These are phyloP conservation scores for Inga leiocalycina DNA, from an alignment of 306 rosid genomes.

Conservation along the genomic window DNA sequence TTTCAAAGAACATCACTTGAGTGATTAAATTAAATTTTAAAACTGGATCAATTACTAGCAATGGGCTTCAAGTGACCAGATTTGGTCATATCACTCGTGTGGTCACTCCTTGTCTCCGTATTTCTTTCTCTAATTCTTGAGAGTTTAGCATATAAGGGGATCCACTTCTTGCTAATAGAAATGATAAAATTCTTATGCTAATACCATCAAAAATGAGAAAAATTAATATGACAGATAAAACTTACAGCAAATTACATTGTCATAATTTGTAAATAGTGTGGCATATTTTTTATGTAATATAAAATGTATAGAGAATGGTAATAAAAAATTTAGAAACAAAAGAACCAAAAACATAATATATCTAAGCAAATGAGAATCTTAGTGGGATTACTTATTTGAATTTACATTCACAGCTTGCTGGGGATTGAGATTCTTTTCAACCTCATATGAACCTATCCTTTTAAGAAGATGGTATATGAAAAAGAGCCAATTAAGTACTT, in stretches of 20 bases:
- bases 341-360: conserved; percentile 18
- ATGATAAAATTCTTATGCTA: background rate
- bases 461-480: conserved; percentile 73
- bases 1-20: too few relatives aligned
- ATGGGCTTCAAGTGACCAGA: too few relatives aligned
- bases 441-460: conserved; percentile 78
- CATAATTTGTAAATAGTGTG: too few relatives aligned
- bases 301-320: too few relatives aligned
- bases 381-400: conserved; percentile 60
- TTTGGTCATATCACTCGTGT: too few relatives aligned
- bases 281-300: too few relatives aligned
- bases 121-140: background rate
- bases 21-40: too few relatives aligned
- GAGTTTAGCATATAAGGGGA: background rate
- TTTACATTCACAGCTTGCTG: conserved; percentile 39
- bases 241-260: too few relatives aligned
- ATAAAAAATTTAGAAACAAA: background rate
- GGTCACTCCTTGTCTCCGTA: too few relatives aligned
- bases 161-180: background rate
- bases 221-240: too few relatives aligned
- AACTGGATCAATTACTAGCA: too few relatives aligned
- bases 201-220: conserved; percentile 19
- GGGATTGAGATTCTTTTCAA: conserved; percentile 80
- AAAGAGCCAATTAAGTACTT: conserved; percentile 78
- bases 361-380: conserved; percentile 36